phyloP scores from a whole-genome alignment of 805 yeast species.

The Wickerhamiella occidentalis region DNA sequence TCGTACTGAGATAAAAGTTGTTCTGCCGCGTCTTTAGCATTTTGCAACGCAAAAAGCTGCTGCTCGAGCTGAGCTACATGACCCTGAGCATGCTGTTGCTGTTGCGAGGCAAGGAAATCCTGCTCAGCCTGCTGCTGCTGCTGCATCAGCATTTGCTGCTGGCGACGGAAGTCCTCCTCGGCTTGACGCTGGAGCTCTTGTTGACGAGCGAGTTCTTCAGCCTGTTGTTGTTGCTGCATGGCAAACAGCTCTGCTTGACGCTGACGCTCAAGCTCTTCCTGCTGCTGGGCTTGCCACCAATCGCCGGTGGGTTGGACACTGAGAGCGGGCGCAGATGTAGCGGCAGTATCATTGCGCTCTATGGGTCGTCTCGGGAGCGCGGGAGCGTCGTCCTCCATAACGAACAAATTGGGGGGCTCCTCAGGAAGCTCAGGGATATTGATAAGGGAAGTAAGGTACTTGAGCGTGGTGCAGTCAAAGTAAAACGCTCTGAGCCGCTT shows the following conservation, averaged over 20 bases:
- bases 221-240: constrained; percentile 41
- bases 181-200: constrained; percentile 61
- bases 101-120: constrained; percentile 52
- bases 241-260: constrained; percentile 27
- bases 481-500: constrained; percentile 65
- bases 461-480: constrained; percentile 78
- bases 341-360: constrained; percentile 20
- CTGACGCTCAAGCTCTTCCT: constrained; percentile 46
- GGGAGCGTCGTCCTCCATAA: constrained; percentile 36
- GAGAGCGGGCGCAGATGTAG: constrained; percentile 24
- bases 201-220: constrained; percentile 51
- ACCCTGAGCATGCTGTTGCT: constrained; percentile 63
- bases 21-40: constrained; percentile 80
- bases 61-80: constrained; percentile 71
- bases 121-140: constrained; percentile 62
- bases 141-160: constrained; percentile 55
- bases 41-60: constrained; percentile 59
- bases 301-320: constrained; percentile 29
- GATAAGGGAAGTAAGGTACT: constrained; percentile 66
- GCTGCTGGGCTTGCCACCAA: constrained; percentile 39
- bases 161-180: constrained; percentile 47
- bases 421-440: constrained; percentile 58
- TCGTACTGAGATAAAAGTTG: constrained; percentile 77
- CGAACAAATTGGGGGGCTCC: constrained; percentile 47
- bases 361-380: constrained; percentile 33